Evolutionary conservation across 2,329 filamentous ascomycete species (phyloP).

Genomic region (Xylariaceae sp.): DNA sequence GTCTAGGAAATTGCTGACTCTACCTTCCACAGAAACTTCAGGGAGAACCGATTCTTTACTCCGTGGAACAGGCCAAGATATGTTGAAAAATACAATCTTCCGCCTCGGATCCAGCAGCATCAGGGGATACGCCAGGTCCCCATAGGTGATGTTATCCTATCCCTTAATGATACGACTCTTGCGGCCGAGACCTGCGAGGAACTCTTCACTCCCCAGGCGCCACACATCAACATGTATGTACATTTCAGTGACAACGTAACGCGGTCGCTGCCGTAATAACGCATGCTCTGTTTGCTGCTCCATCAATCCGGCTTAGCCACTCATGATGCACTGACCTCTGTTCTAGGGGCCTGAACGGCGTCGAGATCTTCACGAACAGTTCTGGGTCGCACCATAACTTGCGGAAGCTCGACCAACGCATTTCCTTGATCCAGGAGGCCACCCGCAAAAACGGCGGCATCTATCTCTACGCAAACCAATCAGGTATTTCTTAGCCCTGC

Average conservation of each 20-base stretch:
- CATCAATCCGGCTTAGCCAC: too few relatives aligned
- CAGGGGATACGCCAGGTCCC: slow-evolving; percentile 51
- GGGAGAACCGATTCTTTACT: slow-evolving; percentile 65
- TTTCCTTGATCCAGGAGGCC: slow-evolving; percentile 67
- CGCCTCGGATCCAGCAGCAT: slow-evolving; percentile 59
- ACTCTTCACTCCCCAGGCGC: slow-evolving; percentile 58
- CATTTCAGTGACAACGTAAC: too few relatives aligned
- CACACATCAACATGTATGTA: slow-evolving; percentile 34
- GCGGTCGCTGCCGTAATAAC: too few relatives aligned
- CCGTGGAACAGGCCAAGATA: slow-evolving; percentile 62
- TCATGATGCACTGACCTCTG: too few relatives aligned
- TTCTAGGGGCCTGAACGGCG: slow-evolving; percentile 66
- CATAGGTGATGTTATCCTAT: slow-evolving; percentile 70
- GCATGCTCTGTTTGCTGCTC: too few relatives aligned
- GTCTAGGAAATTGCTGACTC: too few relatives aligned
- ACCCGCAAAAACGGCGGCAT: slow-evolving; percentile 51
- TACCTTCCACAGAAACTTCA: too few relatives aligned
- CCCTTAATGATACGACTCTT: slow-evolving; percentile 55
- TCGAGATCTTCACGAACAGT: slow-evolving; percentile 73
- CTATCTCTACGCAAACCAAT: slow-evolving; percentile 65
- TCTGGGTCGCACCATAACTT: slow-evolving; percentile 65
- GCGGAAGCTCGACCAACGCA: slow-evolving; percentile 65
- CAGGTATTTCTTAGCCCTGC: too few relatives aligned
- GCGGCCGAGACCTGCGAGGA: slow-evolving; percentile 69
- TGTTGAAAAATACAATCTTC: slow-evolving; percentile 67